phyloP scores from a whole-genome alignment of 768 basidiomycete species.

The Tylopilus sp. region DNA sequence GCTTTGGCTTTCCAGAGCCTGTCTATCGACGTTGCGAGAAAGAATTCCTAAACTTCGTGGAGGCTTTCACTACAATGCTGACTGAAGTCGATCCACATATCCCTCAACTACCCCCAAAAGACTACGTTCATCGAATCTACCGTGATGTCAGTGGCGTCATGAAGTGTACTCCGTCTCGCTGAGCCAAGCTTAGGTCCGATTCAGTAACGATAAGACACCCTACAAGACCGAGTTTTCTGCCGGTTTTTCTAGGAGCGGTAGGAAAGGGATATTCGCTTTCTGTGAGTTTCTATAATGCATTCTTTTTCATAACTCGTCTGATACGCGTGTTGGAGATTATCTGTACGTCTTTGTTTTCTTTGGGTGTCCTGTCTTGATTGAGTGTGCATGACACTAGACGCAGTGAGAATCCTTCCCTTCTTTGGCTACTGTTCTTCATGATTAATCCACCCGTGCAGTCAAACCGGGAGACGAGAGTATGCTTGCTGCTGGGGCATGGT shows the following conservation, averaged over 20 bases:
- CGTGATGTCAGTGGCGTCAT: too few species aligned
- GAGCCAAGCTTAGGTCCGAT: constrained; percentile 56
- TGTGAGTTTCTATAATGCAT: constrained; percentile 48
- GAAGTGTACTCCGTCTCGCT: constrained; percentile 3
- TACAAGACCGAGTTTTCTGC: constrained; percentile 85
- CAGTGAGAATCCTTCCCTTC: constrained; percentile 14
- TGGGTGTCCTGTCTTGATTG: not conserved
- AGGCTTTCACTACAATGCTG: constrained; percentile 62
- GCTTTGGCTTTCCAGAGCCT: constrained; percentile 17
- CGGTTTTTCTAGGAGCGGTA: constrained; percentile 82
- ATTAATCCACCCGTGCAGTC: constrained; percentile 40
- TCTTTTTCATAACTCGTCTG: not conserved
- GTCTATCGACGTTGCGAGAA: constrained; percentile 59
- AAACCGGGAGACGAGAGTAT: constrained; percentile 63
- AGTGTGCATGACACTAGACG: constrained; percentile 9
- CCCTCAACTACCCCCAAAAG: constrained; percentile 86
- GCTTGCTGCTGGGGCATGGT: constrained; percentile 80
- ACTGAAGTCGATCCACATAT: constrained; percentile 77
- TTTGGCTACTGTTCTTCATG: not conserved
- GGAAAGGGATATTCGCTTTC: constrained; percentile 85
- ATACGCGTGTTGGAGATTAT: constrained; percentile 22
- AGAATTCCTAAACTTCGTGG: constrained; percentile 87
- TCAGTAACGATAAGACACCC: constrained; percentile 93
- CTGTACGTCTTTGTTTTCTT: constrained; percentile 8
- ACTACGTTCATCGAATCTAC: constrained; percentile 90